Percentiles rank a stretch among this genome's conserved stretches.
phyloP scores from a whole-genome alignment of 1,284 basidiomycete species.

The Leccinum pachyderme region DNA sequence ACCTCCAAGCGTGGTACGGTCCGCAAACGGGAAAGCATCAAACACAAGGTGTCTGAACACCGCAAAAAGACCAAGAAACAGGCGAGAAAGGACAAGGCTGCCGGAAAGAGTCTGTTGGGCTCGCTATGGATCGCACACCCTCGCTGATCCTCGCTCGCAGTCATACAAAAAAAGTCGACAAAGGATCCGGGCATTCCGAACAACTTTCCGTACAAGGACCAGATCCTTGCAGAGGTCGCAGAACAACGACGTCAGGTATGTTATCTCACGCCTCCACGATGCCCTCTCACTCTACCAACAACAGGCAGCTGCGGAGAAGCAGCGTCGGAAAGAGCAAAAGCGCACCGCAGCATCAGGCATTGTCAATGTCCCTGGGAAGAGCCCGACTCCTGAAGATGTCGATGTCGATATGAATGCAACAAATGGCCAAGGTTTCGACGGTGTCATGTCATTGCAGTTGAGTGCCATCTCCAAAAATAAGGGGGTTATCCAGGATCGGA shows the following conservation, averaged over 20 bases:
- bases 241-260: constrained; percentile 73
- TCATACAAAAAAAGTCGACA: constrained; percentile 50
- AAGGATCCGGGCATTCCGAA: constrained; percentile 97
- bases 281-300: background rate
- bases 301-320: constrained; percentile 69
- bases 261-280: background rate
- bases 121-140: background rate
- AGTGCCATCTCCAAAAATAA: constrained; percentile 3
- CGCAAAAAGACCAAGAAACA: constrained; percentile 77
- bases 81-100: constrained; percentile 74
- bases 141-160: constrained; percentile 14
- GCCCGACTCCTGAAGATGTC: constrained; percentile 33
- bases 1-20: constrained; percentile 80
- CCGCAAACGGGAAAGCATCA: constrained; percentile 74
- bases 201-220: constrained; percentile 95
- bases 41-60: constrained; percentile 78
- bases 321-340: constrained; percentile 60
- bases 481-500: constrained; percentile 41
- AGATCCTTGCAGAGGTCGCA: constrained; percentile 89
- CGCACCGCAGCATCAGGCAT: constrained; percentile 41
- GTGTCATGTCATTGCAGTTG: constrained; percentile 28
- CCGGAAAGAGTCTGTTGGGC: constrained; percentile 84
- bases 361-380: constrained; percentile 32
- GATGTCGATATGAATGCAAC: constrained; percentile 26
- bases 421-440: constrained; percentile 35